Evolutionary conservation across 148 eudicot genomes (phyloP).

Genomic region (Diospyros lotus): DNA sequence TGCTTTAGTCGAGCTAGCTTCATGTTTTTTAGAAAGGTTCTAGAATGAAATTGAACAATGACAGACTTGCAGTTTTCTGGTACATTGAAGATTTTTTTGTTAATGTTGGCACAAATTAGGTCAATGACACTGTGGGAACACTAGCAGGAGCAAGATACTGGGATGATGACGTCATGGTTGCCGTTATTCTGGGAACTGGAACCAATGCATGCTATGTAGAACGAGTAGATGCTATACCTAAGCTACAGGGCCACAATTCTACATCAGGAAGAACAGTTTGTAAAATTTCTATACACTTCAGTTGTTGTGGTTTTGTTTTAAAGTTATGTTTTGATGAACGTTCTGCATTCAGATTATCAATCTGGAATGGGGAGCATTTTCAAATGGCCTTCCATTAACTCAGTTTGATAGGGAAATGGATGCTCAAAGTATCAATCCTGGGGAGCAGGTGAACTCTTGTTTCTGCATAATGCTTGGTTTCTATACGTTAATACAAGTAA

Average conservation of each 20-base stretch:
- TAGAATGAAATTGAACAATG: background rate
- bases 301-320: background rate
- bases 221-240: conserved; percentile 52
- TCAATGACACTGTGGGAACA: conserved; percentile 68
- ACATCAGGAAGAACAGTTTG: conserved; percentile 50
- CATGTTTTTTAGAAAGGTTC: background rate
- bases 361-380: conserved; percentile 86
- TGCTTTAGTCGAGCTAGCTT: conserved; percentile 1
- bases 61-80: conserved; percentile 3
- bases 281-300: background rate
- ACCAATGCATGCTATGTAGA: conserved; percentile 84
- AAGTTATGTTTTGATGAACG: background rate
- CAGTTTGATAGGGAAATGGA: conserved; percentile 74
- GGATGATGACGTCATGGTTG: conserved; percentile 74
- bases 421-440: conserved; percentile 69
- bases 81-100: conserved; percentile 2
- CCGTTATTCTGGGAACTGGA: conserved; percentile 83
- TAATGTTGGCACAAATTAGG: conserved; percentile 32
- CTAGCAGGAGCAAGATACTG: conserved; percentile 72
- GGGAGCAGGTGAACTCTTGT: conserved; percentile 47
- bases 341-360: conserved; percentile 49
- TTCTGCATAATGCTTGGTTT: background rate
- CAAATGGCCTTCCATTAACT: conserved; percentile 64
- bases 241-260: conserved; percentile 29
- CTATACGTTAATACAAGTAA: background rate